Percentiles rank a stretch among this genome's conserved stretches.
Conservation (phyloP, 306 rosid species). For the Biancaea sappan region DNA sequence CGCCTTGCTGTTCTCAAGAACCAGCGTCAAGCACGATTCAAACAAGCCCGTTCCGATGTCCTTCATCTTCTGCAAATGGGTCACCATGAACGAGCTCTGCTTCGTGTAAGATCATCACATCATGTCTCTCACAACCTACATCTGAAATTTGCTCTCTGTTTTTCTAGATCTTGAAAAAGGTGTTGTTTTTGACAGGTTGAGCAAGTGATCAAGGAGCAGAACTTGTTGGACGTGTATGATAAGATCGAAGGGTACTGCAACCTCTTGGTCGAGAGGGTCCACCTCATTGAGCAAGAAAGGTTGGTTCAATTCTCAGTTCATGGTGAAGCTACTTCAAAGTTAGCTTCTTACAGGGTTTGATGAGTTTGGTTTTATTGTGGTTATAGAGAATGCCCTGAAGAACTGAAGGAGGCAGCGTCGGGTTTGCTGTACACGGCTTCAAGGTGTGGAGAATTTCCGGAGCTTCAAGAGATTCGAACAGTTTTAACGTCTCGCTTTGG, state of each 20-base stretch:
- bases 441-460: slow-evolving; percentile 96
- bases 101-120: slow-evolving; percentile 57
- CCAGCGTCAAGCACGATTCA: slow-evolving; percentile 62
- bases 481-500: slow-evolving; percentile 68
- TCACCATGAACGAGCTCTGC: slow-evolving; percentile 76
- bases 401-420: slow-evolving; percentile 74
- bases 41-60: slow-evolving; percentile 69
- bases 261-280: slow-evolving; percentile 70
- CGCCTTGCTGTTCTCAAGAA: slow-evolving; percentile 69
- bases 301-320: slow-evolving; percentile 29
- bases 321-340: too few relatives aligned
- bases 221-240: slow-evolving; percentile 70
- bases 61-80: slow-evolving; percentile 71
- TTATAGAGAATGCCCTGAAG: slow-evolving; percentile 79
- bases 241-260: slow-evolving; percentile 73
- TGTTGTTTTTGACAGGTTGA: slow-evolving; percentile 53
- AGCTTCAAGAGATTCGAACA: slow-evolving; percentile 79
- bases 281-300: slow-evolving; percentile 82
- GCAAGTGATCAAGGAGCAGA: slow-evolving; percentile 84
- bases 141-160: neutral
- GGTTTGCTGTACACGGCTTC: slow-evolving; percentile 78
- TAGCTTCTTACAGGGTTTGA: neutral
- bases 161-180: neutral
- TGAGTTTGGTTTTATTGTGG: neutral
- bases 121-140: neutral